Base-by-base conservation (phyloP, 495 filamentous ascomycete genomes). In the Xylaria nigripes region DNA sequence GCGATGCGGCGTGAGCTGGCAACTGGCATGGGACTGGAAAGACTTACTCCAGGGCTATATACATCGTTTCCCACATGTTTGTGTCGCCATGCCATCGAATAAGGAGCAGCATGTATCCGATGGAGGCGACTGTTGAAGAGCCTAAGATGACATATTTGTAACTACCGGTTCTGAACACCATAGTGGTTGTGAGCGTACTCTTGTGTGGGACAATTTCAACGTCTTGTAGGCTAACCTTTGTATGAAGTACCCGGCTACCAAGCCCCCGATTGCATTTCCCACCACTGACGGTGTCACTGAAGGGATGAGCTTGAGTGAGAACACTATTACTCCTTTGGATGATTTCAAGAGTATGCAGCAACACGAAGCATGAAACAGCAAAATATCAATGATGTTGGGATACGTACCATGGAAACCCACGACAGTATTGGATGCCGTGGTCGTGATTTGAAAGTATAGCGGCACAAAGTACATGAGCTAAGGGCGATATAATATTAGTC, bases 381-480 rank as follows among this genome's bases (percentile, higher is more conserved):
- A 12, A 12, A 10, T 5, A 36, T 36, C 6, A 36, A 36, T 36
- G 13, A 36, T 12, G 32, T 15, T 3, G 32, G 32, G 7, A 15
- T 36, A 36, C 32, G 13, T 36, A 36, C 32, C 69, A 60, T 86
- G 81, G 0, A 72, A 72, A 0, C 85, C 85, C 0, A 84, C 76
- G 0, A 67, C 61, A 1, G 82, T 80, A 48, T 77, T 76, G 8
- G 79, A 81, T 5, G 73, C 73, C 0, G 70, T 62, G 3, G 70
- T 58, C 0, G 82, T 84, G n/a, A 86, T 76, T 56, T 85, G 81
- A 59, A 87, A 87, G 62, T 87, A 89, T 0, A 89, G 67, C 0
- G 85, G 85, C 0, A 87, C 76, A n/a, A 70, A 69, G 41, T 75
- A 76, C 75, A 81, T 80, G 51, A 81, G 60, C 74, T 76, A 44